Conservation (phyloP, 768 basidiomycete genomes). For the Leccinum incarnatum region DNA sequence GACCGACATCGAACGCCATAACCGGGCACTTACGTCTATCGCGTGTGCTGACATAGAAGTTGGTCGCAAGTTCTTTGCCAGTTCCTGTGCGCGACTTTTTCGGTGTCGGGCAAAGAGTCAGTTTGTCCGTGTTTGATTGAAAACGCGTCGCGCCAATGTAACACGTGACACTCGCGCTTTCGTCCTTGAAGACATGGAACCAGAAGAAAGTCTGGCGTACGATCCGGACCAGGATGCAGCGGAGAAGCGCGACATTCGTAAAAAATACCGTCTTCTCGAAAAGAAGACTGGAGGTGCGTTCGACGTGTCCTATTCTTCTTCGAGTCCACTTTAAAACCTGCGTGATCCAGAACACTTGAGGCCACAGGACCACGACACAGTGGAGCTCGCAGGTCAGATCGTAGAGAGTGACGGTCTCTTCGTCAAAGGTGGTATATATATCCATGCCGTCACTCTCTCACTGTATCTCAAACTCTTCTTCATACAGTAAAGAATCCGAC, state of each 20-base stretch:
- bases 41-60: slow-evolving; percentile 23
- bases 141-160: slow-evolving; percentile 23
- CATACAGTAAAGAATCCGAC: slow-evolving; percentile 69
- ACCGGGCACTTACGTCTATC: slow-evolving; percentile 28
- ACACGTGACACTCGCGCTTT: slow-evolving; percentile 15
- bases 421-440: slow-evolving; percentile 57
- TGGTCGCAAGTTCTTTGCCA: not conserved
- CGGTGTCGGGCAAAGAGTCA: not conserved
- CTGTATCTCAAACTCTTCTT: not conserved
- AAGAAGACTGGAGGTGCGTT: slow-evolving; percentile 60
- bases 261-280: slow-evolving; percentile 67
- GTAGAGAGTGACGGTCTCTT: slow-evolving; percentile 61
- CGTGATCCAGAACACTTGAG: slow-evolving; percentile 42
- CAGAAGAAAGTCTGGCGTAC: slow-evolving; percentile 45
- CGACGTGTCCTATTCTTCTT: not conserved
- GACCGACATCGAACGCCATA: not conserved
- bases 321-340: not conserved
- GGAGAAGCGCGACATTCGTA: slow-evolving; percentile 71
- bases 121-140: slow-evolving; percentile 20
- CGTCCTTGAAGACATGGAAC: slow-evolving; percentile 16
- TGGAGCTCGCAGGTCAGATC: slow-evolving; percentile 54
- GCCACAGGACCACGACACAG: slow-evolving; percentile 54
- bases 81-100: not conserved
- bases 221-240: slow-evolving; percentile 86
- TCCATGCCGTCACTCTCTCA: not conserved